Base-by-base conservation (phyloP, 176 grass and related monocot species). In the Rhynchospora breviuscula region DNA sequence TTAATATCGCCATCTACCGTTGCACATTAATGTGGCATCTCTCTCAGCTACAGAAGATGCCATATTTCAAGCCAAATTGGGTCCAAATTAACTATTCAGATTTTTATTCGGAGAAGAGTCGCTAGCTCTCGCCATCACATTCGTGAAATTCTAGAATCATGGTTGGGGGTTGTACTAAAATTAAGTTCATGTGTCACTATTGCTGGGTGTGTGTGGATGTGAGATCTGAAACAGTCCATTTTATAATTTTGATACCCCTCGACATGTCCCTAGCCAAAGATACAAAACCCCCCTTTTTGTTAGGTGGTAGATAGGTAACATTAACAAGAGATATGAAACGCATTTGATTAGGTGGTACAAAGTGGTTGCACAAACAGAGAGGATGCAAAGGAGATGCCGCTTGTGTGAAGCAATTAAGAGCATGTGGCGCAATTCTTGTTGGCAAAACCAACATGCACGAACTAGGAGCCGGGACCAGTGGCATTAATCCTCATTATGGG, bases 371-470 rank as follows among this genome's bases (percentile, higher is more conserved):
- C 51, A 84, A 85, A 67, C 19, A 56, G 84, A 81, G 95, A 14
- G 64, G 40, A 19, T 98, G 95, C 82, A n/a, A 0, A 46, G 25
- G 12, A 31, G 95, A 98, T 87, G 95, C 95, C 46, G 83, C 74
- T 59, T 94, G 90, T 84, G 92, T 95, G 60, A 86, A 84, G 67
- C 90, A 88, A 87, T 84, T 98, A 88, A 90, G 92, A 8, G 82
- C 86, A 49, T 98, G 95, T 90, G 95, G 92, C 46, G 92, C 84
- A 15, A 81, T 98, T 6, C 22, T 98, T 47, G 86, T 94, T 14
- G 91, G 92, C 10, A 98, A 98, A 73, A 87, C 92, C 61, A 97
- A 91, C 83, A 95, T 99, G 97, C 97, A 99, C 79, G 97, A 99
- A 84, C 91, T 99, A 81, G 97, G 97, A 19, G 93, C 97, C 0